Evolutionary conservation across 2,329 filamentous ascomycete genomes (phyloP), one percentile per base, ranked within the genome.

Genomic region (Pseudonectria foliicola): DNA sequence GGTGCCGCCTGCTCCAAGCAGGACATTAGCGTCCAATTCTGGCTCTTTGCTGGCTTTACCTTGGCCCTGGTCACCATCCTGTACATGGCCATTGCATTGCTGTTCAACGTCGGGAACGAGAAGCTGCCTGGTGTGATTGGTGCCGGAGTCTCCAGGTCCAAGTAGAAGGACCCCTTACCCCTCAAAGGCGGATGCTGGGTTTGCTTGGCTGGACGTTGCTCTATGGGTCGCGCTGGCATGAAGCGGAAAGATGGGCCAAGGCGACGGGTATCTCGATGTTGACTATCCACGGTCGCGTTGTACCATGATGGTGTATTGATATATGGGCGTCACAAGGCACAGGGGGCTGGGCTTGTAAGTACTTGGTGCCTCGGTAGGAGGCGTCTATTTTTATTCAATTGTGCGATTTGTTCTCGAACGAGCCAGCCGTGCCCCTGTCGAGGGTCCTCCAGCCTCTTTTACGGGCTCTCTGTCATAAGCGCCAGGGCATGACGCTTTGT

Each of bases 41-140:
- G 88, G 77, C 67, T 98, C 33, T 80, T 98, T 50, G 75, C 77
- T 10, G 78, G 81, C 7, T 83, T 92, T 49, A 81, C 76, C 4
- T 64, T 95, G 31, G 62, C 79, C 25, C 67, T 93, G 43, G 63
- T 92, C 2, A 73, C 76, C 30, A 63, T 85, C 25, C 64, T 93
- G 18, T 71, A 70, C 25, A 80, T 83, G 56, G 79, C 77, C 10
- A 80, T 96, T 49, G 78, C 81, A 6, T 67, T 94, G 70, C 61
- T 98, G 35, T 92, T 82, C 61, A 80, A 69, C 43, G 85, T 96
- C 53, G 92, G 90, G 24, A 77, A 84, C 58, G 80, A 94, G 67
- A 83, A 88, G 63, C 69, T 96, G 45, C 92, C 92, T 0, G 88
- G 88, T 50, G 90, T 98, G 7, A 89, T 98, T 60, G 87, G 88